Conservation (phyloP, 179 eudicot genomes). For the Carnegiea gigantea region DNA sequence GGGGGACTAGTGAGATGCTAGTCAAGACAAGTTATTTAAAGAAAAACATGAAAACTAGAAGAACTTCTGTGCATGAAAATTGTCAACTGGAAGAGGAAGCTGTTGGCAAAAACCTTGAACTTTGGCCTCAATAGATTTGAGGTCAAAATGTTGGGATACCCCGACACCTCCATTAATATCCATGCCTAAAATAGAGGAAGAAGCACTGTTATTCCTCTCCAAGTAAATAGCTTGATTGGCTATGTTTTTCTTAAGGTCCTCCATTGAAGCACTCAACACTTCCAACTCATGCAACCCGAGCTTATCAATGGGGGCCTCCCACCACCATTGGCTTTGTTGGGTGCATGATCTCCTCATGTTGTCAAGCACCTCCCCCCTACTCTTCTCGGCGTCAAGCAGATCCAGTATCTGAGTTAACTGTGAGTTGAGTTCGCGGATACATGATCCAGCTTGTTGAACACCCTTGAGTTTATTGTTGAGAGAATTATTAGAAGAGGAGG, state of each 20-base stretch:
- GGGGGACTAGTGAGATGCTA: conserved; percentile 25
- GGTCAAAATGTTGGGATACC: conserved; percentile 31
- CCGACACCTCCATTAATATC: conserved; percentile 14
- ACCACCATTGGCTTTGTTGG: conserved; percentile 42
- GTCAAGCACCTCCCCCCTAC: conserved; percentile 38
- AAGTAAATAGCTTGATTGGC: conserved; percentile 29
- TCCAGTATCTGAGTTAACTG: conserved; percentile 38
- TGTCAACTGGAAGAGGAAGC: conserved; percentile 22
- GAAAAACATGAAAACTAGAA: background rate
- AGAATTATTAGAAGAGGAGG: background rate
- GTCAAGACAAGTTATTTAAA: conserved; percentile 4
- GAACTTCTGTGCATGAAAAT: conserved; percentile 23
- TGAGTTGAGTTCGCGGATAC: conserved; percentile 33
- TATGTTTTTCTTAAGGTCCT: conserved; percentile 49
- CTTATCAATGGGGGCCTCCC: conserved; percentile 51
- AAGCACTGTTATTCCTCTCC: conserved; percentile 10
- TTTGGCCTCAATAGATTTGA: conserved; percentile 34
- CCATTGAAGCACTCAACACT: conserved; percentile 45
- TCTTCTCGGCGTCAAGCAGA: conserved; percentile 42
- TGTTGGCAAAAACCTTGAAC: conserved; percentile 30
- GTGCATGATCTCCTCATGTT: conserved; percentile 29
- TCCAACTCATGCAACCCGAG: conserved; percentile 43
- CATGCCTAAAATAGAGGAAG: conserved; percentile 18
- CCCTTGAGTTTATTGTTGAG: background rate
- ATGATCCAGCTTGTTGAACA: conserved; percentile 27